Percentiles rank a stretch among this genome's conserved stretches.
These are phyloP conservation scores for Anethum foeniculum DNA, from an alignment of 140 eudicot species.

Conservation along the genomic window DNA sequence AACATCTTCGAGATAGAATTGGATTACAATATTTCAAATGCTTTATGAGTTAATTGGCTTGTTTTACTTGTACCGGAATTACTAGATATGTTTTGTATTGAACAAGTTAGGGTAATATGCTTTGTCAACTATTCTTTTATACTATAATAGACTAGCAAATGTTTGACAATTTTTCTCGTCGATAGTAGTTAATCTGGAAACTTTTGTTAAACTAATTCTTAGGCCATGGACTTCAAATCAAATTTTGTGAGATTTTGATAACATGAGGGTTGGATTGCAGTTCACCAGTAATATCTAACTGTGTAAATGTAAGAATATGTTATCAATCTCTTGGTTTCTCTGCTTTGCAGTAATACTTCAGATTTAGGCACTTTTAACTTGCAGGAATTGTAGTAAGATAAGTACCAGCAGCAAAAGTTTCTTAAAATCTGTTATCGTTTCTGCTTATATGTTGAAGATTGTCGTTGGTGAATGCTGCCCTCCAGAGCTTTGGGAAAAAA, in stretches of 20 bases:
- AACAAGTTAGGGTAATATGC: neutral
- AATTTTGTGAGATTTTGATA: neutral
- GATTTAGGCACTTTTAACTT: neutral
- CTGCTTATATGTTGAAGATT: neutral
- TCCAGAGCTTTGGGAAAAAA: neutral
- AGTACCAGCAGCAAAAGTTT: neutral
- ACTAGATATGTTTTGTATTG: neutral
- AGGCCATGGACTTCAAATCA: neutral
- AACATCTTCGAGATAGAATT: neutral
- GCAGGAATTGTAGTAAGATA: neutral
- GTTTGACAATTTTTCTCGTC: neutral
- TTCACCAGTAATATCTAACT: neutral
- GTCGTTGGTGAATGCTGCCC: neutral
- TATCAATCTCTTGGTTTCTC: neutral
- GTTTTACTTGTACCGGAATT: neutral
- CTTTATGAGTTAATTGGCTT: neutral
- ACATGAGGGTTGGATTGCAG: neutral
- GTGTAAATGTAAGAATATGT: neutral
- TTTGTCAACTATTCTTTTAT: neutral
- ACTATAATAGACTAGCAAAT: neutral
- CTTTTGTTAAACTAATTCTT: neutral
- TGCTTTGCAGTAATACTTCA: neutral
- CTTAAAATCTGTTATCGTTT: neutral
- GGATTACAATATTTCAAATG: neutral
- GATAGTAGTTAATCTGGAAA: neutral